A percentile compares a stretch with the other conserved stretches of the same genome.
phyloP scores from a whole-genome alignment of 2,329 filamentous ascomycete species.

The Phyllosticta citribraziliensis region DNA sequence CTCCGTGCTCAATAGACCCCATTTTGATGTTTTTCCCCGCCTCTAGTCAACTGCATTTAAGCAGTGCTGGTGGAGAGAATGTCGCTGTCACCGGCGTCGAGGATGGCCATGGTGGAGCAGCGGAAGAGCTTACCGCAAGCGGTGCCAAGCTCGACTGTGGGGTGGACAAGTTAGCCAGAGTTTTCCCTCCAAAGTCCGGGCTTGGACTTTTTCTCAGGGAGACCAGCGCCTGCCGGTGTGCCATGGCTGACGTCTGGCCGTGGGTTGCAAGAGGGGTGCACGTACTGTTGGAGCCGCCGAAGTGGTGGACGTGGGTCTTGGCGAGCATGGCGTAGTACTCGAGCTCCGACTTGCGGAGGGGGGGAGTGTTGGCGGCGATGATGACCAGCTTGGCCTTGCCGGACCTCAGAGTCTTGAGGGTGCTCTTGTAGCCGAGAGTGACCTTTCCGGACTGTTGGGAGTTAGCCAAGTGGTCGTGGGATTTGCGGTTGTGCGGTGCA shows the following conservation, averaged over 20 bases:
- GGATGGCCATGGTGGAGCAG: slow-evolving; percentile 92
- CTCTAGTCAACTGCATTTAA: slow-evolving; percentile 21
- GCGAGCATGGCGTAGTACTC: slow-evolving; percentile 61
- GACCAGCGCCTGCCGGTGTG: slow-evolving; percentile 21
- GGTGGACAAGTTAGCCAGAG: slow-evolving; percentile 45
- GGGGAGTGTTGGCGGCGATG: slow-evolving; percentile 91
- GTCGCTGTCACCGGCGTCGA: slow-evolving; percentile 95
- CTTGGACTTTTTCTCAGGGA: slow-evolving; percentile 86
- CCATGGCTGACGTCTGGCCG: neutral
- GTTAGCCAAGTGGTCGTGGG: slow-evolving; percentile 14
- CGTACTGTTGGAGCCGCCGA: slow-evolving; percentile 96
- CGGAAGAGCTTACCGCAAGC: slow-evolving; percentile 98
- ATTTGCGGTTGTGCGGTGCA: no score
- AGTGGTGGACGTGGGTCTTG: slow-evolving; percentile 96
- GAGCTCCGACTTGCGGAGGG: slow-evolving; percentile 94
- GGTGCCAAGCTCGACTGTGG: slow-evolving; percentile 88
- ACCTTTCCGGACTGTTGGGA: slow-evolving; percentile 43
- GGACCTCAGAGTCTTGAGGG: slow-evolving; percentile 75
- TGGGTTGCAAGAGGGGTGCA: slow-evolving; percentile 27
- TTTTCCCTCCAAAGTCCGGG: slow-evolving; percentile 79
- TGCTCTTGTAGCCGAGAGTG: slow-evolving; percentile 83
- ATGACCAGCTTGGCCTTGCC: slow-evolving; percentile 99
- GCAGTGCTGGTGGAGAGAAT: slow-evolving; percentile 68
- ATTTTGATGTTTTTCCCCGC: neutral
- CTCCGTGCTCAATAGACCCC: neutral